phyloP scores from a whole-genome alignment of 2,329 filamentous ascomycete species.

The Alternaria metachromatica region DNA sequence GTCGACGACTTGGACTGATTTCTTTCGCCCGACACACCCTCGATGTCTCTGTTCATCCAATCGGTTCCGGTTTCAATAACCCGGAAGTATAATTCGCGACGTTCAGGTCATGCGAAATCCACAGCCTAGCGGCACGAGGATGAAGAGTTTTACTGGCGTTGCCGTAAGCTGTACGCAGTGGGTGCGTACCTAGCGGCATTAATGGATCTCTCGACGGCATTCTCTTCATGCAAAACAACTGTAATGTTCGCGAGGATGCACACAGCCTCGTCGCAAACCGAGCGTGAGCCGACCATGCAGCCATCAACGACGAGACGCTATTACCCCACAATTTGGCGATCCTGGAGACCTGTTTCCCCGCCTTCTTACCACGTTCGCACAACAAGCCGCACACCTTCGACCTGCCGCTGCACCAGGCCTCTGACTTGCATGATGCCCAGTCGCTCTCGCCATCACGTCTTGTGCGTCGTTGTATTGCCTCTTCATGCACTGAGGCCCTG shows the following conservation, averaged over 20 bases:
- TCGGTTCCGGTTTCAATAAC: neutral
- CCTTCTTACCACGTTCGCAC: constrained; percentile 44
- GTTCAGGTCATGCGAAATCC: neutral
- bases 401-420: constrained; percentile 27
- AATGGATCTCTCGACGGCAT: constrained; percentile 16
- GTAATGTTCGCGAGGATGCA: constrained; percentile 20
- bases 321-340: constrained; percentile 50
- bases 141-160: constrained; percentile 29
- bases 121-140: constrained; percentile 26
- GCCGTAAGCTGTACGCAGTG: constrained; percentile 21
- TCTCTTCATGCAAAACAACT: constrained; percentile 14
- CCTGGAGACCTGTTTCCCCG: constrained; percentile 38
- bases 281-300: constrained; percentile 31
- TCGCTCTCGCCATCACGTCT: constrained; percentile 25
- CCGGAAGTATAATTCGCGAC: neutral
- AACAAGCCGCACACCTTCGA: constrained; percentile 27
- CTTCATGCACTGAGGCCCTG: constrained; percentile 28
- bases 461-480: constrained; percentile 15
- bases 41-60: neutral
- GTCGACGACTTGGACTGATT: neutral
- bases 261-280: constrained; percentile 39
- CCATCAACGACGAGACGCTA: constrained; percentile 30
- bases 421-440: constrained; percentile 47
- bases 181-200: constrained; percentile 12
- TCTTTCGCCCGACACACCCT: constrained; percentile 5